Evolutionary conservation across 176 grass and related monocot genomes (phyloP), one percentile per base, ranked within the genome.

Genomic region (Microstegium vimineum): DNA sequence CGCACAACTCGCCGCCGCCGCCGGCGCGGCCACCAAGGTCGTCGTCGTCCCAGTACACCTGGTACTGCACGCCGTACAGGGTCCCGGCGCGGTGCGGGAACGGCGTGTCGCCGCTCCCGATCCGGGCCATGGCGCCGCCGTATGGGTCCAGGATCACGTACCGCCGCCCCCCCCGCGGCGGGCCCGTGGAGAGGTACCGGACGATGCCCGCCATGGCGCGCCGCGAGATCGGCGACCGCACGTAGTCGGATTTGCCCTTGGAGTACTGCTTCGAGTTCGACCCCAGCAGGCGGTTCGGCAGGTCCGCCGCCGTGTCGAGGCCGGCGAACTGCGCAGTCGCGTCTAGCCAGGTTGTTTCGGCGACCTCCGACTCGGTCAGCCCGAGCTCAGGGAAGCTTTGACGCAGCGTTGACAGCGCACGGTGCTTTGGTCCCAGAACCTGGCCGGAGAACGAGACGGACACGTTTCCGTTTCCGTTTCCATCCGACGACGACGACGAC

Each of bases 161-260:
- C 13, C n/a, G n/a, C 85, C 90, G 4, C 22, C 42, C 2, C 52
- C 20, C 22, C 51, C 18, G 10, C 20, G 35, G 10, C 0, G 62
- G 67, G 5, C 83, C 82, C 10, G 14, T 34, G 0, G 91, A 68
- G 9, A 97, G 20, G 47, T 64, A 32, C 17, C 62, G 75, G 10
- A 87, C 17, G 62, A 87, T 77, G 20, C 11, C 25, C 18, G 71
- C 46, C 56, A 89, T 23, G 75, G 54, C 83, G 0, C 2, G 8
- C 11, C 49, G 41, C 0, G 57, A 28, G 54, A 92, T 92, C 11
- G 87, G 85, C 0, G 69, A 10, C 3, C 16, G 68, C 59, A 90
- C 92, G 66, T 90, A 92, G 63, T 97, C 92, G 14, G 94, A 97
- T 68, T 92, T 94, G 28, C 67, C 43, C 70, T 94, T 92, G 33